A percentile compares a stretch with the other conserved stretches of the same genome.
These are phyloP conservation scores for Mrakia gelida DNA, from an alignment of 768 basidiomycete species.

Conservation along the genomic window DNA sequence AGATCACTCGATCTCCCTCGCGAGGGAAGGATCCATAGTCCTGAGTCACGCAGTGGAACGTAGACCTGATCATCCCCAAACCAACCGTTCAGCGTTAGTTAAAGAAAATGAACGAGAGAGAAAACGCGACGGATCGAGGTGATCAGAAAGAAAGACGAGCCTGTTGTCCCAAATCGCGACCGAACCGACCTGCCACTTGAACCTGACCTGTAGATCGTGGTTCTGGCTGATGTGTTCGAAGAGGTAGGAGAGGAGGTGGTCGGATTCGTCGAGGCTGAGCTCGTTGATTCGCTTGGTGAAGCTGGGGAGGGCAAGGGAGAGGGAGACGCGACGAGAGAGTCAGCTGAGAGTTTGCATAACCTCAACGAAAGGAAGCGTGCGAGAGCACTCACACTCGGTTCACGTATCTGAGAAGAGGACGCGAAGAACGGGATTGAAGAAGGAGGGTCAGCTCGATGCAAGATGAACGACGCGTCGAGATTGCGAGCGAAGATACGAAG, in stretches of 20 bases:
- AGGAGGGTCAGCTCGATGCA: background rate
- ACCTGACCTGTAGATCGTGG: conserved; percentile 56
- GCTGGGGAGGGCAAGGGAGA: background rate
- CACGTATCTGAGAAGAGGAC: background rate
- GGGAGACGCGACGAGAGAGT: background rate
- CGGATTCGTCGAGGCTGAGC: conserved; percentile 55
- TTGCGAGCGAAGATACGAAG: no score
- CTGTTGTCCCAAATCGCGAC: conserved; percentile 64
- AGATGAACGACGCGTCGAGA: no score
- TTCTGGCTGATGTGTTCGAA: conserved; percentile 53
- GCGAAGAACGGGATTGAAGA: background rate
- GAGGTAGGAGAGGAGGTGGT: conserved; percentile 52
- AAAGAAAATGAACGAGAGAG: background rate
- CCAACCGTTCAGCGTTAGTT: background rate
- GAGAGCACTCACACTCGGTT: background rate
- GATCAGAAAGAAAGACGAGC: conserved; percentile 43
- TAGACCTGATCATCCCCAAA: background rate
- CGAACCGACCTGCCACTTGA: conserved; percentile 53
- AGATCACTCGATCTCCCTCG: conserved; percentile 23
- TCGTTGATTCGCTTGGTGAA: conserved; percentile 59
- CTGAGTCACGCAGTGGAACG: conserved; percentile 22
- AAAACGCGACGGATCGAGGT: background rate
- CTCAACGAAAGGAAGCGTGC: background rate
- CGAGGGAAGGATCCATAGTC: conserved; percentile 12
- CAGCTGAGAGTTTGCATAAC: background rate